Evolutionary conservation across 148 eudicot species (phyloP).

Genomic region (Dianthus caryophyllus): DNA sequence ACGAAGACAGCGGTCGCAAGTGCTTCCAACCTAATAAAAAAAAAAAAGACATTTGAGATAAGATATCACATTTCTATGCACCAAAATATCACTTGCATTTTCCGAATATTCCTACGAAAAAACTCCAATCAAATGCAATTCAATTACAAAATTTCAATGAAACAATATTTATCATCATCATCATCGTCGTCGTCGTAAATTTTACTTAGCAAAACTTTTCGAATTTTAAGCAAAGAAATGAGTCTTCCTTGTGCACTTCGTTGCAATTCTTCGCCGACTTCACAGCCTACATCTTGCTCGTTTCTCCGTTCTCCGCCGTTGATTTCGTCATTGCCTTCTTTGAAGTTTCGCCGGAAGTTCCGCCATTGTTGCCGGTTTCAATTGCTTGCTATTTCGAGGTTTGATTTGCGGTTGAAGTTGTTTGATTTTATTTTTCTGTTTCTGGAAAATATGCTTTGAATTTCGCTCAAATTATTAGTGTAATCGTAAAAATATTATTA

Average conservation of each 20-base stretch:
- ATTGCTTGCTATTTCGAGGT: conserved; percentile 33
- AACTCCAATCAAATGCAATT: neutral
- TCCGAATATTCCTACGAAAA: neutral
- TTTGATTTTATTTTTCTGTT: neutral
- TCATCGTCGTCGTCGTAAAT: neutral
- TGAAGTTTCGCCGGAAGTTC: conserved; percentile 13
- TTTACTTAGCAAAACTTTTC: neutral
- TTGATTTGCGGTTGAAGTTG: no score
- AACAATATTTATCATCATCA: neutral
- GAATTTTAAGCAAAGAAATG: conserved; percentile 32
- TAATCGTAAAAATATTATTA: neutral
- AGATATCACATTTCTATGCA: neutral
- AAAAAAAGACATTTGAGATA: conserved; percentile 3
- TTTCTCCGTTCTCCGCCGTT: conserved; percentile 36
- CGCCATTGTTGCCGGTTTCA: conserved; percentile 24
- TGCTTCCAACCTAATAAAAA: no score
- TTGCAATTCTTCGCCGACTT: conserved; percentile 39
- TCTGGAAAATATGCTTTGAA: neutral
- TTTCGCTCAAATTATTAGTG: neutral
- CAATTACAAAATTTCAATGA: neutral
- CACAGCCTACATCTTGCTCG: conserved; percentile 38
- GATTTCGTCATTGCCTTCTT: conserved; percentile 20
- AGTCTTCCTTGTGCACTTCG: conserved; percentile 37
- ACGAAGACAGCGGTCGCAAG: no score
- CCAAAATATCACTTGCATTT: no score